A percentile compares a stretch with the other conserved stretches of the same genome.
phyloP scores from a whole-genome alignment of 345 rosid genomes.

The Durio zibethinus region DNA sequence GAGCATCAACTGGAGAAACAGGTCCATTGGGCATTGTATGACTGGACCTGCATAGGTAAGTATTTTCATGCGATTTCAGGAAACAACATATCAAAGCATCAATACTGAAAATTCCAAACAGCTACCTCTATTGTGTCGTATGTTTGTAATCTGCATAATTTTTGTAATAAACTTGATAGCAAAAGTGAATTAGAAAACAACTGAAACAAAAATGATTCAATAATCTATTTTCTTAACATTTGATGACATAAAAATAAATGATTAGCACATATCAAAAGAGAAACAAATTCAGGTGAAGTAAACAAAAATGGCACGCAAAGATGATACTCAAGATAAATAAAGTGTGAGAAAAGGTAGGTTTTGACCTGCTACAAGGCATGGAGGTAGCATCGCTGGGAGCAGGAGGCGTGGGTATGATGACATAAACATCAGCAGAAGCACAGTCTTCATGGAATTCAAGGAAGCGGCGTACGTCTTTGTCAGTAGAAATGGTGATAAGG shows the following conservation, averaged over 20 bases:
- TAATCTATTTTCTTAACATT: not conserved
- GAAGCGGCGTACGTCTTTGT: conserved; percentile 58
- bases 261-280: not conserved
- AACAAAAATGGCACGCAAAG: not conserved
- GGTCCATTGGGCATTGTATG: conserved; percentile 3
- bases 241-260: not conserved
- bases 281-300: not conserved
- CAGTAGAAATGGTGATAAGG: conserved; percentile 66
- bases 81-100: not conserved
- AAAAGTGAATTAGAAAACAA: not conserved
- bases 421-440: conserved; percentile 56
- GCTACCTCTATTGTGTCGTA: not conserved
- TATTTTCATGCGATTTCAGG: conserved; percentile 29
- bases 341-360: not conserved
- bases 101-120: not conserved
- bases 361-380: conserved; percentile 15
- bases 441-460: conserved; percentile 65
- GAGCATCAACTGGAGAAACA: conserved; percentile 9
- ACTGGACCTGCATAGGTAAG: conserved; percentile 10
- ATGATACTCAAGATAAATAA: not conserved
- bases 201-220: not conserved
- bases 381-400: conserved; percentile 12
- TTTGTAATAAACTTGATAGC: not conserved
- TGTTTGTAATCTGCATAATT: not conserved
- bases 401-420: conserved; percentile 16